Evolutionary conservation across 108 stramenopile genomes (phyloP).

Genomic region (Cyclotella kingstonii): DNA sequence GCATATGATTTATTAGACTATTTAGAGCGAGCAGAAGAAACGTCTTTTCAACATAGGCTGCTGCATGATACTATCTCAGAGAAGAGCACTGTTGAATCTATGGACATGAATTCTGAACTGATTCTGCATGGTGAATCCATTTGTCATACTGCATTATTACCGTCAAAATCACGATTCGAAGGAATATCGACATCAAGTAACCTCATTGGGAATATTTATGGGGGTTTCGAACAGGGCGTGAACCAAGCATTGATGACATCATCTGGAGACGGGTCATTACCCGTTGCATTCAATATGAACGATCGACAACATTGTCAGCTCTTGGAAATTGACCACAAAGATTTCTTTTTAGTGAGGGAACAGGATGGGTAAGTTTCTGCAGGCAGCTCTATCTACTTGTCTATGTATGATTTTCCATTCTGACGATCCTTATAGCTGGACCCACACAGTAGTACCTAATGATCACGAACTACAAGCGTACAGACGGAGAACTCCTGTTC

Average conservation of each 20-base stretch:
- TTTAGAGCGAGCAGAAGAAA: constrained; percentile 6
- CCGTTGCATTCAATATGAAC: constrained; percentile 30
- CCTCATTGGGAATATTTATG: not conserved
- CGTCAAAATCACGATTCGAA: constrained; percentile 22
- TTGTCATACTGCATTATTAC: constrained; percentile 28
- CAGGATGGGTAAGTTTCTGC: constrained; percentile 20
- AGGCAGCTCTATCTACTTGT: too few species aligned
- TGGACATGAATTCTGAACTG: constrained; percentile 6
- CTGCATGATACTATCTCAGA: not conserved
- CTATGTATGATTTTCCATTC: too few species aligned
- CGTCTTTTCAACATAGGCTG: not conserved
- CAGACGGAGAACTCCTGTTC: constrained; percentile 3
- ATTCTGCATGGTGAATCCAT: constrained; percentile 9
- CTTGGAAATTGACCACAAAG: constrained; percentile 35
- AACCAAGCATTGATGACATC: constrained; percentile 19
- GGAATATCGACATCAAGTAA: constrained; percentile 17
- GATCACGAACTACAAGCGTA: constrained; percentile 18
- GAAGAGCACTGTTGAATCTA: not conserved
- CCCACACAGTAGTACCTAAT: constrained; percentile 21
- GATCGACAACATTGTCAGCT: constrained; percentile 33
- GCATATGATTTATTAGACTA: constrained; percentile 4
- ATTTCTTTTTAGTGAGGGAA: constrained; percentile 32
- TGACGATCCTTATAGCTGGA: constrained; percentile 15
- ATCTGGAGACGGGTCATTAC: constrained; percentile 17
- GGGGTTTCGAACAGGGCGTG: constrained; percentile 22